Evolutionary conservation across 257 asterid species (phyloP).

Genomic region (Jacaranda copaia): DNA sequence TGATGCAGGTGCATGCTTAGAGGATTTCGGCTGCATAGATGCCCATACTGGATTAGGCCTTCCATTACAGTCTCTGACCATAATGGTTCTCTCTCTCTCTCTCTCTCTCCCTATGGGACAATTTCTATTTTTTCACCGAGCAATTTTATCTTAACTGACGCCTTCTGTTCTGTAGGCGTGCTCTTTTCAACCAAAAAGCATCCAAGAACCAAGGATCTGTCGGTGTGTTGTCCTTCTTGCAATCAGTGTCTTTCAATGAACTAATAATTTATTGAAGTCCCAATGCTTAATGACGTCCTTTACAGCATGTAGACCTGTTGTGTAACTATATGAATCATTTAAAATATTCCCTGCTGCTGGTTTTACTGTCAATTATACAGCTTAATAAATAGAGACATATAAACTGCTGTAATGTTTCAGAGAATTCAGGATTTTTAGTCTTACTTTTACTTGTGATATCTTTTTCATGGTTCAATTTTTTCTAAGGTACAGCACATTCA

Average conservation of each 20-base stretch:
- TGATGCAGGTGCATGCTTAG: slow-evolving; percentile 92
- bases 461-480: slow-evolving; percentile 4
- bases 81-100: slow-evolving; percentile 58
- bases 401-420: slow-evolving; percentile 22
- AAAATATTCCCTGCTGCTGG: background rate
- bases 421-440: background rate
- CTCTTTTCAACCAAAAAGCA: slow-evolving; percentile 92
- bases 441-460: slow-evolving; percentile 4
- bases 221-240: slow-evolving; percentile 60
- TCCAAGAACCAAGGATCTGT: slow-evolving; percentile 94
- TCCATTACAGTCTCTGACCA: slow-evolving; percentile 89
- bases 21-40: slow-evolving; percentile 94
- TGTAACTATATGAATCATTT: slow-evolving; percentile 11
- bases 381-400: background rate
- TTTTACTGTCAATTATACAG: background rate
- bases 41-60: slow-evolving; percentile 97
- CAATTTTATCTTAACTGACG: slow-evolving; percentile 30
- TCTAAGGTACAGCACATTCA: background rate
- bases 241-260: slow-evolving; percentile 2
- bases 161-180: slow-evolving; percentile 65
- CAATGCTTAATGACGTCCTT: slow-evolving; percentile 26
- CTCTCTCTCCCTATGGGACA: background rate
- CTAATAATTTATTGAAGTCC: slow-evolving; percentile 23
- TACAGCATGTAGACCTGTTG: slow-evolving; percentile 8
- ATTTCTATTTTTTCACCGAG: background rate